Evolutionary conservation across 208 protist species (phyloP).

Genomic region (Leishmania martiniquensis): DNA sequence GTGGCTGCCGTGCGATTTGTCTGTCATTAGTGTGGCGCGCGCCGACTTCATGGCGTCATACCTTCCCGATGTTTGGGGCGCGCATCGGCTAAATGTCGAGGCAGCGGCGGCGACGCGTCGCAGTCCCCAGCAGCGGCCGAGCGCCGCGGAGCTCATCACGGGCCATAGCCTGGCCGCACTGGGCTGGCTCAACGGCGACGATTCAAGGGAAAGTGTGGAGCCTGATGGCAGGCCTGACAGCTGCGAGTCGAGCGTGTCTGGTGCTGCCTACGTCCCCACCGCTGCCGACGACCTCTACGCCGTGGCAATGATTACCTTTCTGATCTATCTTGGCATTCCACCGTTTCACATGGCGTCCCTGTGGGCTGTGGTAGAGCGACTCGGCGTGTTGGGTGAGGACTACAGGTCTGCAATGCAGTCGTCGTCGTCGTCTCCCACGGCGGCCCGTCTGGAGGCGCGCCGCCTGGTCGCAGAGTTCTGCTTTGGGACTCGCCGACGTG

Average conservation of each 20-base stretch:
- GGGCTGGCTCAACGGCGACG: constrained; percentile 9
- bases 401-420: constrained; percentile 24
- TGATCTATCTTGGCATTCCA: constrained; percentile 59
- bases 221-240: neutral
- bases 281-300: constrained; percentile 78
- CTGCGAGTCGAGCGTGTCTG: neutral
- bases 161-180: constrained; percentile 31
- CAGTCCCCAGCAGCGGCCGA: constrained; percentile 13
- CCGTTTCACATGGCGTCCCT: constrained; percentile 49
- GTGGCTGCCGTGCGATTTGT: constrained; percentile 29
- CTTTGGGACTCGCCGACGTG: constrained; percentile 15
- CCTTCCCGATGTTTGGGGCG: constrained; percentile 26
- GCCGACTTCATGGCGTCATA: constrained; percentile 27
- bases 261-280: constrained; percentile 15
- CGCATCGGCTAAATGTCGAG: constrained; percentile 8
- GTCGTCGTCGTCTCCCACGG: neutral
- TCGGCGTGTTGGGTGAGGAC: constrained; percentile 21
- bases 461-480: constrained; percentile 27
- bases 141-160: constrained; percentile 32
- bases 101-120: constrained; percentile 16
- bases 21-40: constrained; percentile 29
- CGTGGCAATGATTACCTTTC: constrained; percentile 58
- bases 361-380: constrained; percentile 40
- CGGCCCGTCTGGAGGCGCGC: constrained; percentile 19
- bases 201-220: neutral